Percentiles rank a stretch among this genome's conserved stretches.
Evolutionary conservation across 108 stramenopile genomes (phyloP).

Genomic region (Nannochloropsis granulata): DNA sequence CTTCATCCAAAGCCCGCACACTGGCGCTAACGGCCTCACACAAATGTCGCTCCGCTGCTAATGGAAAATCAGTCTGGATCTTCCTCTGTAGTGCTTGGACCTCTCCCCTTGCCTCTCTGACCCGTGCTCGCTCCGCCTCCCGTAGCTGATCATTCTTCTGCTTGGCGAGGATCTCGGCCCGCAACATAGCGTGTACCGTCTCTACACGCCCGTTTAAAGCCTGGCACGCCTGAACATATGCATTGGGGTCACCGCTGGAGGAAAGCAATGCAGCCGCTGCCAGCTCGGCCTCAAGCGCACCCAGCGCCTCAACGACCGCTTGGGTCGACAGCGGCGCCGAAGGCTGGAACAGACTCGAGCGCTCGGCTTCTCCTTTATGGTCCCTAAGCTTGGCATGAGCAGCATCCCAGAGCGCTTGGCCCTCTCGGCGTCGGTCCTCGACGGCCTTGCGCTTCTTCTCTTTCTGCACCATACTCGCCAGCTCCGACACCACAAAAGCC

Average conservation of each 20-base stretch:
- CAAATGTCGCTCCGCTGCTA: not conserved
- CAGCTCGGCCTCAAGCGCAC: not conserved
- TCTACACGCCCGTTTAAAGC: not conserved
- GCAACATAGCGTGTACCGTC: not conserved
- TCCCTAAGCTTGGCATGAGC: not conserved
- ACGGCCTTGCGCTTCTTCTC: not conserved
- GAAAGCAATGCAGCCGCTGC: not conserved
- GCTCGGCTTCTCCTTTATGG: not conserved
- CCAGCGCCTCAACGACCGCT: not conserved
- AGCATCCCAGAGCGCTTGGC: not conserved
- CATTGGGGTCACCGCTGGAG: not conserved
- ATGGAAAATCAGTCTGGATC: not conserved
- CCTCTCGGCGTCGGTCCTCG: not conserved
- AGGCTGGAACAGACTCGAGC: not conserved
- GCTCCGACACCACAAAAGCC: not conserved
- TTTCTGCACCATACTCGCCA: not conserved
- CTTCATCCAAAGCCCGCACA: not conserved
- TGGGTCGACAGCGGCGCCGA: not conserved
- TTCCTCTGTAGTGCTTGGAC: not conserved
- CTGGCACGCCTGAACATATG: not conserved
- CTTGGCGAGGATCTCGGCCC: not conserved
- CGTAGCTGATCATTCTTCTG: not conserved
- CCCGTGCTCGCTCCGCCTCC: not conserved
- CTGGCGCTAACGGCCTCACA: not conserved
- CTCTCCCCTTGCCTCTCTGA: not conserved